phyloP scores from a whole-genome alignment of 768 basidiomycete genomes.

The Kwoniella sp. region DNA sequence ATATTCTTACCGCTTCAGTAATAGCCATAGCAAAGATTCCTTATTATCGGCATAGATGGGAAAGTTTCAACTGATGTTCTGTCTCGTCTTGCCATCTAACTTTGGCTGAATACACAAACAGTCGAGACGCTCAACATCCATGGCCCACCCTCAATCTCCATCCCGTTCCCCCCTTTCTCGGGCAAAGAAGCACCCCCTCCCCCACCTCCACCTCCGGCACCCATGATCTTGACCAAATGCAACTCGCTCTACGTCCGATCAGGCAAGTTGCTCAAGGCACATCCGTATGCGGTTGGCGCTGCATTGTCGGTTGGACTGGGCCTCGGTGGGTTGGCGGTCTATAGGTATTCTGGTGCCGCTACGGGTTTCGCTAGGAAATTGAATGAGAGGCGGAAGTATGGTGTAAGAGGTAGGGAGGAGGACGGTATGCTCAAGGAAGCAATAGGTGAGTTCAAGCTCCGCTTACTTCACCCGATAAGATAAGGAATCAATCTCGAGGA shows the following conservation, averaged over 20 bases:
- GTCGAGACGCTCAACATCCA: constrained; percentile 53
- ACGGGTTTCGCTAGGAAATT: background rate
- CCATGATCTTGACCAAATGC: constrained; percentile 16
- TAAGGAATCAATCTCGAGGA: too few relatives aligned
- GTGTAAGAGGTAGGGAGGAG: constrained; percentile 29
- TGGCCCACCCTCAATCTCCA: constrained; percentile 47
- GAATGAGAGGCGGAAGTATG: constrained; percentile 17
- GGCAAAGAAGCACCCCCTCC: constrained; percentile 41
- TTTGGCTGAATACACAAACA: too few relatives aligned
- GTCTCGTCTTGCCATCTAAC: too few relatives aligned
- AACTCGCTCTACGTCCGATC: constrained; percentile 22
- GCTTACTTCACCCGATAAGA: too few relatives aligned
- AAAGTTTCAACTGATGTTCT: too few relatives aligned
- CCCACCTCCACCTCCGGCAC: constrained; percentile 41
- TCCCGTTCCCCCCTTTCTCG: constrained; percentile 51
- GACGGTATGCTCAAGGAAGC: constrained; percentile 50
- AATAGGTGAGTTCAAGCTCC: constrained; percentile 33
- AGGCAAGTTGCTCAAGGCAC: constrained; percentile 29
- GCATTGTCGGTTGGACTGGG: constrained; percentile 43
- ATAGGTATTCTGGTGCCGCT: constrained; percentile 16
- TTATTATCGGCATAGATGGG: too few relatives aligned
- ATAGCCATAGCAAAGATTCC: too few relatives aligned
- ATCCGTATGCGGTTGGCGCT: constrained; percentile 40
- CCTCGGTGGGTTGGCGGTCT: constrained; percentile 21
- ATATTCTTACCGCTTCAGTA: too few relatives aligned